These are phyloP conservation scores for Filobasidium wieringae DNA, from an alignment of 768 basidiomycete genomes.

Conservation along the genomic window DNA sequence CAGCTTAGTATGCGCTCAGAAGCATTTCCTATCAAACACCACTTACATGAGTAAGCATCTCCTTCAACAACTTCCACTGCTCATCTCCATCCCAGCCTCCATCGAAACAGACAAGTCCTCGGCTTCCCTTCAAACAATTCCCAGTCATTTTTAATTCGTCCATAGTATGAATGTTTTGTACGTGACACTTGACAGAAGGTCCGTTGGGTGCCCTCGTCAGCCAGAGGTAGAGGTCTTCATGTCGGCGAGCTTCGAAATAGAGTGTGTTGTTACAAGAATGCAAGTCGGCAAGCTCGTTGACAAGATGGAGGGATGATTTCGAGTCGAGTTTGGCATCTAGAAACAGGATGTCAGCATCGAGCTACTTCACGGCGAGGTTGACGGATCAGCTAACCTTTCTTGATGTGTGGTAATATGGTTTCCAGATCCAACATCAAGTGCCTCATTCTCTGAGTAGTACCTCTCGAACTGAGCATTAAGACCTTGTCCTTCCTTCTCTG, in stretches of 20 bases:
- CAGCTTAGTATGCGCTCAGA: neutral
- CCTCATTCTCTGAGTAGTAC: conserved; percentile 89
- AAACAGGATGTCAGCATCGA: neutral
- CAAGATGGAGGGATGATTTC: conserved; percentile 78
- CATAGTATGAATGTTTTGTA: conserved; percentile 98
- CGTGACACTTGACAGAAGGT: conserved; percentile 91
- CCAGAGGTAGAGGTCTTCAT: conserved; percentile 95
- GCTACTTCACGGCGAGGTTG: neutral
- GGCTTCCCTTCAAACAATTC: conserved; percentile 89
- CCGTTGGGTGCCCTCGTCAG: conserved; percentile 94
- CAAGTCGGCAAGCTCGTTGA: conserved; percentile 92
- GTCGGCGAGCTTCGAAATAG: conserved; percentile 91
- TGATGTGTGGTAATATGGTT: conserved; percentile 78
- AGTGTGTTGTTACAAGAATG: conserved; percentile 95
- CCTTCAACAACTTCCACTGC: conserved; percentile 77
- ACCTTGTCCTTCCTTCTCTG: conserved; percentile 92
- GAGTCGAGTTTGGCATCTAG: conserved; percentile 94
- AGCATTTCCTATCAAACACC: neutral
- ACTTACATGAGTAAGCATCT: conserved; percentile 47
- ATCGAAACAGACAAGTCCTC: conserved; percentile 87
- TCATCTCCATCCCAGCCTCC: conserved; percentile 68
- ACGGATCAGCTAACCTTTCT: conserved; percentile 60
- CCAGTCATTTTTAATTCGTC: conserved; percentile 99
- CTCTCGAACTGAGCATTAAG: conserved; percentile 78
- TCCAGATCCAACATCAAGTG: conserved; percentile 94